Conservation (phyloP, 2,329 filamentous ascomycete genomes). For the Claviceps pusilla region DNA sequence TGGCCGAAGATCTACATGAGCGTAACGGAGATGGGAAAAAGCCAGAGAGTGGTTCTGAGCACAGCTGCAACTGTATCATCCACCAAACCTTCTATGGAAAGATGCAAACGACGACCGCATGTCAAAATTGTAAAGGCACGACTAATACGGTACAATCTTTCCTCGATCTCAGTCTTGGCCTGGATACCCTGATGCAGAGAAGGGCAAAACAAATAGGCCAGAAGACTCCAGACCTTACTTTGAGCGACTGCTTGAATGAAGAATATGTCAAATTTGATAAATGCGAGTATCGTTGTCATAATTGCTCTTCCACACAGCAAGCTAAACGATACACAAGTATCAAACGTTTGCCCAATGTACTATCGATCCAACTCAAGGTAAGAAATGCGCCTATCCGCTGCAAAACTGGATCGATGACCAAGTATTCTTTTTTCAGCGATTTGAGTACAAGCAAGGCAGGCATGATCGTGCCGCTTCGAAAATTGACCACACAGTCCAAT, state of each 20-base stretch:
- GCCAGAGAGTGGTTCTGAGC: constrained; percentile 42
- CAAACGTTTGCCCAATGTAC: constrained; percentile 69
- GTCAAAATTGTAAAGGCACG: constrained; percentile 69
- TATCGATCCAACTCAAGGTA: constrained; percentile 88
- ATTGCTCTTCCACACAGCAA: constrained; percentile 61
- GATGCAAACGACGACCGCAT: constrained; percentile 78
- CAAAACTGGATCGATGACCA: not conserved
- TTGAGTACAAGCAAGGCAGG: constrained; percentile 55
- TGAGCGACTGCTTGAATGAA: constrained; percentile 64
- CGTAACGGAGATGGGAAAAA: constrained; percentile 58
- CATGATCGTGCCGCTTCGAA: constrained; percentile 64
- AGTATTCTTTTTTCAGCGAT: constrained; percentile 28
- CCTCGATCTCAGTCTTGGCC: constrained; percentile 74
- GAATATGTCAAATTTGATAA: constrained; percentile 79
- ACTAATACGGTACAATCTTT: constrained; percentile 79
- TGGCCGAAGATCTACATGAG: constrained; percentile 80
- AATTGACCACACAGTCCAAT: constrained; percentile 73
- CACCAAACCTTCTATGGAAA: constrained; percentile 92
- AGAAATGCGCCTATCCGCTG: not conserved
- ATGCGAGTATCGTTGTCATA: constrained; percentile 76
- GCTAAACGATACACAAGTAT: constrained; percentile 75
- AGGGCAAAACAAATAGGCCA: constrained; percentile 38
- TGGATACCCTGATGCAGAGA: constrained; percentile 63
- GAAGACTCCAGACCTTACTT: constrained; percentile 28
- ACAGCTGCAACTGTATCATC: constrained; percentile 74